A percentile compares a stretch with the other conserved stretches of the same genome.
These are phyloP conservation scores for Sclerospora graminicola DNA, from an alignment of 352 stramenopile species.

Conservation along the genomic window DNA sequence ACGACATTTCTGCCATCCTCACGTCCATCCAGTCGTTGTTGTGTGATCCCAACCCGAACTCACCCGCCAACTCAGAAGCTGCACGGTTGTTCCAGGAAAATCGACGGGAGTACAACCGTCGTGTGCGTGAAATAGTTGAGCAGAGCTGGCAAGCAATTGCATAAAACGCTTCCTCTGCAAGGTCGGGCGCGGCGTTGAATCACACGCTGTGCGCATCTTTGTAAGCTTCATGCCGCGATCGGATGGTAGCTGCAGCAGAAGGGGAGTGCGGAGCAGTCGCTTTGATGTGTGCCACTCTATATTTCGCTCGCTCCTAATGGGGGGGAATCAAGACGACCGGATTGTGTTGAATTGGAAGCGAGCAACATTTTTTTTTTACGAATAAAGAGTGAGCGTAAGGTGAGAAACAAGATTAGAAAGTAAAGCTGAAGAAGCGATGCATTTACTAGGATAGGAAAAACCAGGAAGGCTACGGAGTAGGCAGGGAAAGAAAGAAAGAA, in stretches of 20 bases:
- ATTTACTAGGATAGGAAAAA: conserved; percentile 5
- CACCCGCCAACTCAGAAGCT: conserved; percentile 97
- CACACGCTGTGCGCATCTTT: not conserved
- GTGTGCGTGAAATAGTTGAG: conserved; percentile 98
- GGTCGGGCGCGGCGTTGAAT: conserved; percentile 1
- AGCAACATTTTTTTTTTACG: too few species aligned
- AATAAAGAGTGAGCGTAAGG: not conserved
- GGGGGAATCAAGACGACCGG: too few species aligned
- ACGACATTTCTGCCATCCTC: conserved; percentile 99
- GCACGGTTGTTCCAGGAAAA: conserved; percentile 97
- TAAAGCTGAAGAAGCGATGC: conserved; percentile 7
- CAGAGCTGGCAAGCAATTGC: conserved; percentile 92
- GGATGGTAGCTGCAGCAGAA: conserved; percentile 1
- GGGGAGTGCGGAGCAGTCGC: too few species aligned
- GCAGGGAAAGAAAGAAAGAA: conserved; percentile 8
- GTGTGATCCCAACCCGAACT: conserved; percentile 98
- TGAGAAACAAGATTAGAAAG: conserved; percentile 4
- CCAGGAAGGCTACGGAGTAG: conserved; percentile 1
- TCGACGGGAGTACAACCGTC: conserved; percentile 97
- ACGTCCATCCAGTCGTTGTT: conserved; percentile 99
- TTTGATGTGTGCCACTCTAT: too few species aligned
- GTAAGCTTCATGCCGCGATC: not conserved
- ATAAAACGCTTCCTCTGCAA: conserved; percentile 16
- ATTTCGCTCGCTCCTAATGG: too few species aligned
- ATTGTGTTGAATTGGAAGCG: too few species aligned